Conservation (phyloP, 352 stramenopile genomes). For the Globisporangium recalcitrans region DNA sequence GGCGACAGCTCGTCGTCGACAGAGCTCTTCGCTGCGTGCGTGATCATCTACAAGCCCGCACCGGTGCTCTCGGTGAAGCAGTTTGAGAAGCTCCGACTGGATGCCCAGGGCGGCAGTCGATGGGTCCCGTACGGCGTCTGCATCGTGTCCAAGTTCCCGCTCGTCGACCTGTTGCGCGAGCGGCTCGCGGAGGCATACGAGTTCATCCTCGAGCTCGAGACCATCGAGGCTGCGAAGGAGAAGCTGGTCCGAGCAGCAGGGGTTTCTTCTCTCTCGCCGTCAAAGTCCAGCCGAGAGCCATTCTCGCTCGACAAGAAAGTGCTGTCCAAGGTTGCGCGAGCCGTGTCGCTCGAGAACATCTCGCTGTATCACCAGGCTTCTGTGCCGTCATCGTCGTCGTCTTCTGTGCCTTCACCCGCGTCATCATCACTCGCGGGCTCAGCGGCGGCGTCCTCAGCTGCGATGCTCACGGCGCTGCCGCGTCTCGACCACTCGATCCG, state of each 20-base stretch:
- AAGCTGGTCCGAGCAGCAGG: slow-evolving; percentile 23
- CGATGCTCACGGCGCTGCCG: slow-evolving; percentile 46
- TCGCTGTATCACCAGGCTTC: slow-evolving; percentile 39
- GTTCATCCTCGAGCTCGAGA: slow-evolving; percentile 69
- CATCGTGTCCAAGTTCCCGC: slow-evolving; percentile 76
- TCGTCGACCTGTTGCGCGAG: slow-evolving; percentile 76
- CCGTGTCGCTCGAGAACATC: slow-evolving; percentile 62
- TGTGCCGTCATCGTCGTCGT: slow-evolving; percentile 15
- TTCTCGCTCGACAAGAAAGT: slow-evolving; percentile 80
- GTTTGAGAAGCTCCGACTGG: slow-evolving; percentile 53
- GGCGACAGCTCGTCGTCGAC: slow-evolving; percentile 63
- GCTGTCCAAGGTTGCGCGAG: slow-evolving; percentile 64
- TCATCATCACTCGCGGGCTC: slow-evolving; percentile 32
- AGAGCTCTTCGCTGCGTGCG: slow-evolving; percentile 69
- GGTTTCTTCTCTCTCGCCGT: background rate
- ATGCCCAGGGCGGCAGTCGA: slow-evolving; percentile 33
- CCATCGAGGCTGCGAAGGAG: slow-evolving; percentile 29
- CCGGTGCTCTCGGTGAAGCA: slow-evolving; percentile 49
- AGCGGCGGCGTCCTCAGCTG: slow-evolving; percentile 23
- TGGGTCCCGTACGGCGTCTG: slow-evolving; percentile 83
- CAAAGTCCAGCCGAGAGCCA: slow-evolving; percentile 18
- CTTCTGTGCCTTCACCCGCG: slow-evolving; percentile 20
- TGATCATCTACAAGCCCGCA: slow-evolving; percentile 79
- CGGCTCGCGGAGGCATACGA: slow-evolving; percentile 79
- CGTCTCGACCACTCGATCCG: slow-evolving; percentile 71